These are phyloP conservation scores for Bruguiera sexangula DNA, from an alignment of 345 rosid species.

Conservation along the genomic window DNA sequence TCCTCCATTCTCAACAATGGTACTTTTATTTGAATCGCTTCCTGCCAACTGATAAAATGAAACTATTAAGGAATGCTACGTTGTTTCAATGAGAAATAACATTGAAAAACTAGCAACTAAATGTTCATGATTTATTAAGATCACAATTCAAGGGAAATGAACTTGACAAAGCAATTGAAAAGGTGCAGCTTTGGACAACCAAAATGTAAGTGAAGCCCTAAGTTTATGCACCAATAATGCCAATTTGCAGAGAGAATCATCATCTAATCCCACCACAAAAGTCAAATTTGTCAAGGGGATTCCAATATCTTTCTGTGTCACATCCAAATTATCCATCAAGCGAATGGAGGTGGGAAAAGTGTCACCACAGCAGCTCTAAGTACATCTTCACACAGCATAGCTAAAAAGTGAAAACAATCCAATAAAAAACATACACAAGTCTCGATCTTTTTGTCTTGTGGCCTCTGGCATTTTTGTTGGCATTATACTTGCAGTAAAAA, in stretches of 20 bases:
- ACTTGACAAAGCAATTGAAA: neutral
- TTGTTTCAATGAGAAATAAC: constrained; percentile 4
- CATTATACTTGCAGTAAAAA: neutral
- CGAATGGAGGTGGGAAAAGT: neutral
- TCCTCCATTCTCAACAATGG: constrained; percentile 74
- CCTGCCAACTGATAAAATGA: constrained; percentile 74
- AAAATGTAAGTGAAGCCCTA: too few relatives aligned
- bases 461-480: neutral
- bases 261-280: neutral
- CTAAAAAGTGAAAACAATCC: neutral
- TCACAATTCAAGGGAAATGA: neutral
- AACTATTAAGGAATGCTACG: constrained; percentile 3
- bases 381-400: neutral
- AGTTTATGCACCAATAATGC: too few relatives aligned
- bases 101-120: constrained; percentile 1
- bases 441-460: too few relatives aligned
- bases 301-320: too few relatives aligned
- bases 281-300: neutral
- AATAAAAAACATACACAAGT: neutral
- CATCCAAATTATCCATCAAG: neutral
- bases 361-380: neutral
- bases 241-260: too few relatives aligned
- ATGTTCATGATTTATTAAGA: neutral
- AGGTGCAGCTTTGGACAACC: neutral
- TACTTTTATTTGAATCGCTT: constrained; percentile 80